Conservation (phyloP, 208 protist species). For the Vickermania ingenoplastis region DNA sequence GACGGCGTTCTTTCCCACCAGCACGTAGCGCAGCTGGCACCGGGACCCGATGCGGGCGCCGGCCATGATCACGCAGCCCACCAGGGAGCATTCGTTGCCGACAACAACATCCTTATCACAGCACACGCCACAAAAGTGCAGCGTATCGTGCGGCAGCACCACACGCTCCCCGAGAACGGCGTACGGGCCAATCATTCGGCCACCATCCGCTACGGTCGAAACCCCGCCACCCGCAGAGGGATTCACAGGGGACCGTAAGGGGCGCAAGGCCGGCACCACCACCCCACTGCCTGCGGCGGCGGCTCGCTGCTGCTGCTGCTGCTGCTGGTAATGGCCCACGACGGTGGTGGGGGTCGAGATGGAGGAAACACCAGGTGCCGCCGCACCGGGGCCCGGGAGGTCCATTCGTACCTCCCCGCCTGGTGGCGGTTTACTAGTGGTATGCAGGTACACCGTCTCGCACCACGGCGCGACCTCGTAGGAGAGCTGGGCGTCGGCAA, state of each 20-base stretch:
- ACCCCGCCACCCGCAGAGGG: no score
- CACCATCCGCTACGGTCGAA: not conserved
- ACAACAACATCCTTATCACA: constrained; percentile 44
- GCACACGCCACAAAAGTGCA: constrained; percentile 41
- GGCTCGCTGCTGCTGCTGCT: no score
- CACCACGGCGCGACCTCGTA: constrained; percentile 59
- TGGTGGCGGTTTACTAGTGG: constrained; percentile 16
- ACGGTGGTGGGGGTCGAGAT: not conserved
- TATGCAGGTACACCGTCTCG: constrained; percentile 74
- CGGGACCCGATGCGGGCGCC: constrained; percentile 37
- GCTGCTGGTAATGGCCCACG: not conserved
- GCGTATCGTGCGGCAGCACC: not conserved
- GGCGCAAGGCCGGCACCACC: not conserved
- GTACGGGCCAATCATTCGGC: not conserved
- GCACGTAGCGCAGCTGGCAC: constrained; percentile 38
- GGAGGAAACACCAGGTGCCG: no score
- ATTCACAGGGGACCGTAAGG: not conserved
- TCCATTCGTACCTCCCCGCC: constrained; percentile 18
- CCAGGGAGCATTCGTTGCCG: constrained; percentile 36
- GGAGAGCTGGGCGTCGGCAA: constrained; percentile 49
- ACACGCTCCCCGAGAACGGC: not conserved
- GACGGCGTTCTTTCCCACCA: constrained; percentile 44
- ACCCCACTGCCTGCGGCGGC: not conserved
- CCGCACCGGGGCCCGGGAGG: constrained; percentile 59
- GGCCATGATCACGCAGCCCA: constrained; percentile 63